Evolutionary conservation across 768 basidiomycete species (phyloP).

Genomic region (Epithele typhae): DNA sequence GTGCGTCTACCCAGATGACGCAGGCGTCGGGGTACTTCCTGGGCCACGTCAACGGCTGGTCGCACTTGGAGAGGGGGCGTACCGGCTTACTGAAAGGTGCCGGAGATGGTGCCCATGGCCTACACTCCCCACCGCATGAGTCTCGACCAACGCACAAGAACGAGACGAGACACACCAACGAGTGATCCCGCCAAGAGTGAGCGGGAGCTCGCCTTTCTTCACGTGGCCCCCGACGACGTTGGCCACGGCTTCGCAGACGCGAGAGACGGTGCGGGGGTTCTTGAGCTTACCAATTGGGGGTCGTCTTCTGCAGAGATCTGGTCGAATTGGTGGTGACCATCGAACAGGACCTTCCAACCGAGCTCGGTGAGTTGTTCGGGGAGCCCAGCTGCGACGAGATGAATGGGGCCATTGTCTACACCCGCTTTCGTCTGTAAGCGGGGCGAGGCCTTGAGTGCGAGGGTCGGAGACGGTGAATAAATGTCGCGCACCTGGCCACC

Average conservation of each 20-base stretch:
- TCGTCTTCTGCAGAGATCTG: slow-evolving; percentile 59
- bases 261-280: slow-evolving; percentile 84
- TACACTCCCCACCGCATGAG: slow-evolving; percentile 18
- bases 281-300: slow-evolving; percentile 87
- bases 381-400: slow-evolving; percentile 85
- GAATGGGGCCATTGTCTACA: slow-evolving; percentile 86
- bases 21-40: slow-evolving; percentile 77
- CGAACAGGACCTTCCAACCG: slow-evolving; percentile 88
- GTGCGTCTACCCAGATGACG: slow-evolving; percentile 96
- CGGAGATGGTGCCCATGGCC: slow-evolving; percentile 94
- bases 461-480: slow-evolving; percentile 11
- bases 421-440: slow-evolving; percentile 60
- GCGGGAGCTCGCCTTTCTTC: slow-evolving; percentile 73
- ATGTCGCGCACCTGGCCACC: slow-evolving; percentile 56
- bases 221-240: slow-evolving; percentile 70
- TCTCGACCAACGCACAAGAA: slow-evolving; percentile 3
- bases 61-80: not conserved
- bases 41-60: not conserved
- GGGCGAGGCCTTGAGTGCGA: not conserved
- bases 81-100: slow-evolving; percentile 68
- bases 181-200: slow-evolving; percentile 98
- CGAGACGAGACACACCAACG: slow-evolving; percentile 50
- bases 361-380: slow-evolving; percentile 68
- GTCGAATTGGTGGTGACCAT: slow-evolving; percentile 88
- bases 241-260: slow-evolving; percentile 78